Evolutionary conservation across 805 yeast species (phyloP).

Genomic region (Pichia californica): DNA sequence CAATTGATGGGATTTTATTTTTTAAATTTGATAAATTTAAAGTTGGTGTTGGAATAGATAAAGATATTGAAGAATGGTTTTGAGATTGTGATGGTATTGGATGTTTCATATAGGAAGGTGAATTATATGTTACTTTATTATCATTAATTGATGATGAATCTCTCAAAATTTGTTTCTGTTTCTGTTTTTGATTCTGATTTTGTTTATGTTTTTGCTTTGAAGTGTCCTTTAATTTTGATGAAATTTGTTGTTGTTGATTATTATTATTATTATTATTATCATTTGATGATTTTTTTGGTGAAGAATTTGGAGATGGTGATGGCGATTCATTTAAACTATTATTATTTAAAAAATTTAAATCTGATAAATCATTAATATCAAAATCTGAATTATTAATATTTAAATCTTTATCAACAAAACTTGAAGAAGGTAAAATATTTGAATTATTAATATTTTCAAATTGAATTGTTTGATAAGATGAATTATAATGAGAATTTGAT

Average conservation of each 20-base stretch:
- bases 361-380: background rate
- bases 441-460: background rate
- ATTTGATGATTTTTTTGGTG: background rate
- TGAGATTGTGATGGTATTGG: too few species aligned
- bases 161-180: background rate
- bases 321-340: slow-evolving; percentile 6
- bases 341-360: background rate
- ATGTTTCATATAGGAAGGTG: too few species aligned
- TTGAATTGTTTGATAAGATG: background rate
- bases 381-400: background rate
- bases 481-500: too few species aligned
- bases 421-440: background rate
- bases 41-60: background rate
- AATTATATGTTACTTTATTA: too few species aligned
- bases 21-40: background rate
- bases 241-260: background rate
- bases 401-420: slow-evolving; percentile 6
- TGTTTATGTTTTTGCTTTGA: background rate
- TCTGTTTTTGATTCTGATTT: background rate
- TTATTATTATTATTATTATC: background rate
- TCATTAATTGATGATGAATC: too few species aligned
- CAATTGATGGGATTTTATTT: background rate
- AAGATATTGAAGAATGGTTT: too few species aligned
- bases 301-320: slow-evolving; percentile 5
- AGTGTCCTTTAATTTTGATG: too few species aligned